phyloP scores from a whole-genome alignment of 176 grass and related monocot species.

The Rhipidocladum racemiflorum region DNA sequence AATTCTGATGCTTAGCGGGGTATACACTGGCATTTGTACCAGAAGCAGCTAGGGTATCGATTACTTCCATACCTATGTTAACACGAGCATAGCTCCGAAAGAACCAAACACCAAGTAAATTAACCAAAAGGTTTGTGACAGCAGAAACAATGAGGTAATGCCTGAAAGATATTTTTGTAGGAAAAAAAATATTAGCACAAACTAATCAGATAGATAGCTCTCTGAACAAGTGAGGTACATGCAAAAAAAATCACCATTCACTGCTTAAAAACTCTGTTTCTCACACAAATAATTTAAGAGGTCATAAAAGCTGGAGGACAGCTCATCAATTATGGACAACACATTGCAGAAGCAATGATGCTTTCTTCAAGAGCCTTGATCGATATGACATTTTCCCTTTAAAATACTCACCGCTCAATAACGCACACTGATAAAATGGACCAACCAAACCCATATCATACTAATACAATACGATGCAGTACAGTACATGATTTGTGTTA shows the following conservation, averaged over 20 bases:
- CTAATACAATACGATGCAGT: neutral
- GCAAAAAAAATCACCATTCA: neutral
- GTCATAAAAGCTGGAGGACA: neutral
- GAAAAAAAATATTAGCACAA: neutral
- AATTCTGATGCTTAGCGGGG: neutral
- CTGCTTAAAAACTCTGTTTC: neutral
- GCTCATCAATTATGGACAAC: neutral
- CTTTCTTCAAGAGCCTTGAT: neutral
- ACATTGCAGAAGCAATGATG: neutral
- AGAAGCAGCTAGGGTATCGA: neutral
- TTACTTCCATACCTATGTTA: conserved; percentile 59
- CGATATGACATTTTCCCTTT: neutral
- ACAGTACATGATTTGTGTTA: neutral
- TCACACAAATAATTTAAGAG: neutral
- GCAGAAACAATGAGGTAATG: conserved; percentile 95
- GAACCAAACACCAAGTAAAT: conserved; percentile 96
- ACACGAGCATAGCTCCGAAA: conserved; percentile 89
- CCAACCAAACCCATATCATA: neutral
- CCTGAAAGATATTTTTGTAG: conserved; percentile 39
- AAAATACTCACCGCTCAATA: neutral
- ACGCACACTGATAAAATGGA: neutral
- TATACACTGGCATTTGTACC: neutral
- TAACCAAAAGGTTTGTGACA: conserved; percentile 95
- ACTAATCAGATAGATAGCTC: neutral
- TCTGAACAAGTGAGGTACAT: neutral